These are phyloP conservation scores for Salix viminalis DNA, from an alignment of 345 rosid genomes.

Conservation along the genomic window DNA sequence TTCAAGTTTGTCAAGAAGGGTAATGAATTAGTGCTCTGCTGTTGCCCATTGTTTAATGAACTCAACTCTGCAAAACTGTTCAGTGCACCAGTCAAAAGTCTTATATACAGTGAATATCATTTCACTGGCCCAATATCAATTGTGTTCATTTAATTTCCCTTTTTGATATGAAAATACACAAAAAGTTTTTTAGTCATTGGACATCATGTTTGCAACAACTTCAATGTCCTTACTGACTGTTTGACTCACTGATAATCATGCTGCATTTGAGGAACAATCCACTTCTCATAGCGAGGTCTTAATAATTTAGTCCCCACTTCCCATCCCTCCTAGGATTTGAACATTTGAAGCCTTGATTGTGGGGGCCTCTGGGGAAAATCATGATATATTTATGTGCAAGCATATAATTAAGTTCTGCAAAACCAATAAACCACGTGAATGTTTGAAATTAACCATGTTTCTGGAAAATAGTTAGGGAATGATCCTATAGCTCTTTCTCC, in stretches of 20 bases:
- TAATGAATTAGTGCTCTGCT: background rate
- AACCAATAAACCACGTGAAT: background rate
- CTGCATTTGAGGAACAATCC: background rate
- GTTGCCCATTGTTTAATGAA: background rate
- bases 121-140: background rate
- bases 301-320: background rate
- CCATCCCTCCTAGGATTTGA: background rate
- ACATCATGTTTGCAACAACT: too few relatives aligned
- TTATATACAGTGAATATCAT: background rate
- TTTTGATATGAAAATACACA: background rate
- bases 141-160: background rate
- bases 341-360: background rate
- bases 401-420: background rate
- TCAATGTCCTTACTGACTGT: background rate
- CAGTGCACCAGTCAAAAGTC: background rate
- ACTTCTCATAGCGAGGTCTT: background rate
- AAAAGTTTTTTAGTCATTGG: background rate
- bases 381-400: background rate
- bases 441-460: background rate
- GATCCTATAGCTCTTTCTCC: background rate
- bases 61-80: background rate
- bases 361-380: background rate
- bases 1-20: background rate
- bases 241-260: background rate
- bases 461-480: background rate